These are phyloP conservation scores for Tolypocladium pustulatum DNA, from an alignment of 2,329 filamentous ascomycete genomes.

Conservation along the genomic window DNA sequence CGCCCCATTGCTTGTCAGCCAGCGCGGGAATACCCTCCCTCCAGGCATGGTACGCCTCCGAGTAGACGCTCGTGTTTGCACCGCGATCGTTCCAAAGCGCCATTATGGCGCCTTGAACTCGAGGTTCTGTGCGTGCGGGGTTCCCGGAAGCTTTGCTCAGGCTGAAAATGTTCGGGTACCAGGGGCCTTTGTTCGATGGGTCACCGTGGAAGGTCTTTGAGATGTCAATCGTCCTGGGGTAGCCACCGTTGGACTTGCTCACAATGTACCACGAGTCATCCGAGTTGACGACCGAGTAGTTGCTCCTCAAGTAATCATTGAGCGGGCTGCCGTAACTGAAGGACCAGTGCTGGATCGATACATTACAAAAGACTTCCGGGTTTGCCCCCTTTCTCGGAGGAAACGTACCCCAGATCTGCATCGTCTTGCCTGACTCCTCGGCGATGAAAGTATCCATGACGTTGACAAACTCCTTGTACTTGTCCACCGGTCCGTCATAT, in stretches of 20 bases:
- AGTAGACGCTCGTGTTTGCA: slow-evolving; percentile 11
- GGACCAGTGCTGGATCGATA: slow-evolving; percentile 26
- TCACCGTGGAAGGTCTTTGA: slow-evolving; percentile 21
- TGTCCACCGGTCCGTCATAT: slow-evolving; percentile 33
- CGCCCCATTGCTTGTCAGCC: slow-evolving; percentile 17
- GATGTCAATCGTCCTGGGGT: slow-evolving; percentile 34
- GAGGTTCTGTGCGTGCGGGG: slow-evolving; percentile 4
- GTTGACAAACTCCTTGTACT: slow-evolving; percentile 37
- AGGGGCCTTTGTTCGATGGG: slow-evolving; percentile 6
- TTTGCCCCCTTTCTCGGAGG: slow-evolving; percentile 10
- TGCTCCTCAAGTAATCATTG: slow-evolving; percentile 10
- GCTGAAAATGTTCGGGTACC: slow-evolving; percentile 14
- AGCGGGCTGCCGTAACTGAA: slow-evolving; percentile 10
- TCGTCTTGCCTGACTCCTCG: slow-evolving; percentile 28
- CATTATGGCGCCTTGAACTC: slow-evolving; percentile 10
- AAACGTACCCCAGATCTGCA: slow-evolving; percentile 43
- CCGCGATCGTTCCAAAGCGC: slow-evolving; percentile 16
- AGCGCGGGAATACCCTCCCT: slow-evolving; percentile 11
- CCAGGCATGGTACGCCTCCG: slow-evolving; percentile 15
- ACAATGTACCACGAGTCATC: slow-evolving; percentile 13
- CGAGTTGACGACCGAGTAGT: slow-evolving; percentile 14
- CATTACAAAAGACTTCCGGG: slow-evolving; percentile 5
- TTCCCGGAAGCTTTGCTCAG: slow-evolving; percentile 8
- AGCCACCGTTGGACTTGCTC: slow-evolving; percentile 15
- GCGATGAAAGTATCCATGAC: slow-evolving; percentile 33